Percentiles rank a stretch among this genome's conserved stretches.
Conservation (phyloP, 805 yeast species). For the Ogataea populi-albae region DNA sequence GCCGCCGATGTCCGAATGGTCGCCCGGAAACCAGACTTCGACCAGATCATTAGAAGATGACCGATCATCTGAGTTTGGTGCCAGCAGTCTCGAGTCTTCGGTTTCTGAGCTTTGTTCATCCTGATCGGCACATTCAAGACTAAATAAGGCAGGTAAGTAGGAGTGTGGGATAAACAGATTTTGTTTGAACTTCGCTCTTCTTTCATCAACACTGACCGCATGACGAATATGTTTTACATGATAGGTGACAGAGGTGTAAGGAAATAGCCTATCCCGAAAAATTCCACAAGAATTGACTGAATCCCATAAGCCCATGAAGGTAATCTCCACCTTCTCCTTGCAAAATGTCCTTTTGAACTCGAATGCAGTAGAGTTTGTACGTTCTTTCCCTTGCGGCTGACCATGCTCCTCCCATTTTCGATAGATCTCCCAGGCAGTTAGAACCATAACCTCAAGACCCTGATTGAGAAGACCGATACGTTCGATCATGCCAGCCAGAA, state of each 20-base stretch:
- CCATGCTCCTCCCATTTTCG: constrained; percentile 59
- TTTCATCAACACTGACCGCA: constrained; percentile 65
- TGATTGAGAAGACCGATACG: constrained; percentile 55
- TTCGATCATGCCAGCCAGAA: constrained; percentile 63
- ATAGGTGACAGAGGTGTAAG: constrained; percentile 49
- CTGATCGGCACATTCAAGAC: constrained; percentile 10
- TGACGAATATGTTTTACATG: constrained; percentile 61
- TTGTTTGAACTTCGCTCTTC: constrained; percentile 61
- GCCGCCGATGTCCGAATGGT: constrained; percentile 69
- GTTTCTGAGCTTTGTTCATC: constrained; percentile 4
- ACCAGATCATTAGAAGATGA: constrained; percentile 34
- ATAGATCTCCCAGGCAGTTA: constrained; percentile 63
- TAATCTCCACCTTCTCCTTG: constrained; percentile 39
- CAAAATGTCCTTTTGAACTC: constrained; percentile 58
- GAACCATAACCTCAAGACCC: constrained; percentile 55
- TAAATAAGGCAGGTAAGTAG: constrained; percentile 29
- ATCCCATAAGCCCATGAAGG: constrained; percentile 68
- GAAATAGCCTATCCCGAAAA: constrained; percentile 54
- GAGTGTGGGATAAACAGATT: constrained; percentile 48
- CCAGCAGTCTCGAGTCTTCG: too few relatives aligned
- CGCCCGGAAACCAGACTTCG: constrained; percentile 69
- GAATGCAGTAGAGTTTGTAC: constrained; percentile 44
- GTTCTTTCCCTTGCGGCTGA: constrained; percentile 41
- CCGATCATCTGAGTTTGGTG: constrained; percentile 14
- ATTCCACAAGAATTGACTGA: constrained; percentile 67